phyloP scores from a whole-genome alignment of 805 yeast species.

The Suhomyces tanzawaensis region DNA sequence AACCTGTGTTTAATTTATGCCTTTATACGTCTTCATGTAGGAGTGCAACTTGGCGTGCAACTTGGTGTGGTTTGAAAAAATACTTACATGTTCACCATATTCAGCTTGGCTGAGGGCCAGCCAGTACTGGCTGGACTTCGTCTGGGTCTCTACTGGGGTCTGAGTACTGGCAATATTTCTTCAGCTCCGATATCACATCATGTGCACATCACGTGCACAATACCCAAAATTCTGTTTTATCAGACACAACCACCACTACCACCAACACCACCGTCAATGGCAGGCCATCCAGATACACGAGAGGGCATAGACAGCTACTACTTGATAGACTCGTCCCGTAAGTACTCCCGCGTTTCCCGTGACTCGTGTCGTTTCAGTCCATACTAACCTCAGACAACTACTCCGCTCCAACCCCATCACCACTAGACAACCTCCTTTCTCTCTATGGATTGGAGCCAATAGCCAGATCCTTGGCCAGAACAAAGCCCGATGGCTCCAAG shows the following conservation, averaged over 20 bases:
- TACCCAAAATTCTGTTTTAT: too few relatives aligned
- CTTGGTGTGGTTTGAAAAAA: too few relatives aligned
- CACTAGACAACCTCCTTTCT: slow-evolving; percentile 65
- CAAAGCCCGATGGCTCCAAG: slow-evolving; percentile 82
- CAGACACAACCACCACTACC: background rate
- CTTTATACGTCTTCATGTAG: background rate
- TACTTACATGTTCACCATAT: too few relatives aligned
- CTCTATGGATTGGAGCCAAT: slow-evolving; percentile 65
- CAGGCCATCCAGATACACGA: background rate
- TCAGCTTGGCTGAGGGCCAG: too few relatives aligned
- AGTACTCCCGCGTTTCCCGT: slow-evolving; percentile 8
- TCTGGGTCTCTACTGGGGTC: too few relatives aligned
- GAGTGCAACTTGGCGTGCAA: too few relatives aligned
- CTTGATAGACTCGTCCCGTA: slow-evolving; percentile 25
- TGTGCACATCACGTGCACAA: too few relatives aligned
- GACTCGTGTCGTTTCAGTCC: too few relatives aligned
- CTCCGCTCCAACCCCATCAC: slow-evolving; percentile 60
- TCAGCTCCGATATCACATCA: too few relatives aligned
- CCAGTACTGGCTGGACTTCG: too few relatives aligned
- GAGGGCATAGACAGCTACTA: slow-evolving; percentile 23
- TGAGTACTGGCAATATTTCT: too few relatives aligned
- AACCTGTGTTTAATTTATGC: slow-evolving; percentile 9
- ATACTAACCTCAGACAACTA: slow-evolving; percentile 26
- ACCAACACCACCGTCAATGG: background rate
- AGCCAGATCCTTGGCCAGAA: slow-evolving; percentile 80